Evolutionary conservation across 768 basidiomycete genomes (phyloP), one percentile per base, ranked within the genome.

Genomic region (Leccinum obscurum): DNA sequence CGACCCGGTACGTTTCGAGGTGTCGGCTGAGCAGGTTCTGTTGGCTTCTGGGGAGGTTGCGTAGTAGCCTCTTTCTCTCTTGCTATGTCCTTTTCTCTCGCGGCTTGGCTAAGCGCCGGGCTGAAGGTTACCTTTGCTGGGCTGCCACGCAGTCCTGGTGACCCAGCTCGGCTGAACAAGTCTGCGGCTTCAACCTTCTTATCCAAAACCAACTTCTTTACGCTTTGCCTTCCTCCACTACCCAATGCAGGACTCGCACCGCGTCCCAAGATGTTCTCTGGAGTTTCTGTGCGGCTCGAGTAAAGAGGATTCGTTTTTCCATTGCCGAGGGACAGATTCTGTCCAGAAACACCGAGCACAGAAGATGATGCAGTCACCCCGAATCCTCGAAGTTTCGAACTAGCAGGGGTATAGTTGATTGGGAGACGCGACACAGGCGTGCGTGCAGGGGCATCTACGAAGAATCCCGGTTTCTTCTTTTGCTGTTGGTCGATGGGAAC

Each of bases 151-250:
- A 69, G 48, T 17, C 66, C 61, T 44, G 82, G 75, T 14, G 71
- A 76, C 22, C 79, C 77, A 20, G 76, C 71, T 55, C 79, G 77
- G 41, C 83, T 81, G 67, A 92, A 88, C 55, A 93, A 67, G 62
- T 93, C 89, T 26, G 83, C 76, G 28, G 90, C 82, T 55, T 91
- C 89, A 15, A 92, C 78, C 70, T 88, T 93, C 75, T 91, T 94
- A 69, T 94, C 90, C 62, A 97, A 72, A 39, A 94, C 87, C 59
- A 98, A 82, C 70, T 96, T 96, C 80, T 98, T 98, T 59, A 96
- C 92, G 70, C 93, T 96, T 59, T 89, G 85, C 57, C 88, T 80
- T 60, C 76, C 80, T 48, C 85, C 90, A 66, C 83, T 88, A 6
- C 90, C 90, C 53, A 92, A 73, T 4, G 85, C 78, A 1, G 88